phyloP scores from a whole-genome alignment of 495 filamentous ascomycete genomes.

The Trichodelitschia bisporula region DNA sequence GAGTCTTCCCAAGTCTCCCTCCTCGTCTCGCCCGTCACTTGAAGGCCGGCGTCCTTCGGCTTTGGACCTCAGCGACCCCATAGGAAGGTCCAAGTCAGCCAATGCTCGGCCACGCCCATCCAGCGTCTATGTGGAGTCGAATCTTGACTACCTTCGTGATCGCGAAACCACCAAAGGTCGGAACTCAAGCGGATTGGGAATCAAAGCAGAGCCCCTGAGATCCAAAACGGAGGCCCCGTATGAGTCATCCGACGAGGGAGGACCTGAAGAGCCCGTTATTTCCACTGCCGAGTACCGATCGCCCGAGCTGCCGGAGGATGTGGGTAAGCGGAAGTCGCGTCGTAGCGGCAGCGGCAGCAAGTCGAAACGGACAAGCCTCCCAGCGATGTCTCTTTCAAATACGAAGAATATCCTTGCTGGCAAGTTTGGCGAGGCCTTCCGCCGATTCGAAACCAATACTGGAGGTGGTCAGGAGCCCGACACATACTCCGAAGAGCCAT shows the following conservation, averaged over 20 bases:
- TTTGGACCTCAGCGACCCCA: slow-evolving; percentile 28
- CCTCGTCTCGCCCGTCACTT: slow-evolving; percentile 58
- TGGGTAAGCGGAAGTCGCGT: slow-evolving; percentile 42
- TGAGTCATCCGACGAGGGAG: neutral
- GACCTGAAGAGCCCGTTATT: slow-evolving; percentile 28
- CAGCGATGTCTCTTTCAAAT: slow-evolving; percentile 45
- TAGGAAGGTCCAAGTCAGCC: slow-evolving; percentile 36
- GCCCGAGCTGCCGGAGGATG: slow-evolving; percentile 47
- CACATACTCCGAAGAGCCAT: no score
- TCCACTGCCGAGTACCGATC: slow-evolving; percentile 78
- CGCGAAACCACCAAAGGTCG: slow-evolving; percentile 23
- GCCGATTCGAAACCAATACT: slow-evolving; percentile 55
- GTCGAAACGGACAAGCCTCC: slow-evolving; percentile 54
- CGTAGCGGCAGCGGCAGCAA: slow-evolving; percentile 22
- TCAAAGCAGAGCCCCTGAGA: slow-evolving; percentile 15
- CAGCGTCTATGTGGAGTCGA: slow-evolving; percentile 59
- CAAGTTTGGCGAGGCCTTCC: slow-evolving; percentile 89
- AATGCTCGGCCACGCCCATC: slow-evolving; percentile 35
- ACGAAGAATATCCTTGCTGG: slow-evolving; percentile 73
- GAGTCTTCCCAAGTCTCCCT: slow-evolving; percentile 24
- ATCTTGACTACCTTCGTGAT: slow-evolving; percentile 48
- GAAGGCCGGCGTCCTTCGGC: slow-evolving; percentile 44
- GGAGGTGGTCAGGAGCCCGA: slow-evolving; percentile 1
- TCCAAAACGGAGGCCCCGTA: slow-evolving; percentile 5
- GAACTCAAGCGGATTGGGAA: neutral